Conservation (phyloP, 164 flowering plant genomes). For the Tetracentron sinense region DNA sequence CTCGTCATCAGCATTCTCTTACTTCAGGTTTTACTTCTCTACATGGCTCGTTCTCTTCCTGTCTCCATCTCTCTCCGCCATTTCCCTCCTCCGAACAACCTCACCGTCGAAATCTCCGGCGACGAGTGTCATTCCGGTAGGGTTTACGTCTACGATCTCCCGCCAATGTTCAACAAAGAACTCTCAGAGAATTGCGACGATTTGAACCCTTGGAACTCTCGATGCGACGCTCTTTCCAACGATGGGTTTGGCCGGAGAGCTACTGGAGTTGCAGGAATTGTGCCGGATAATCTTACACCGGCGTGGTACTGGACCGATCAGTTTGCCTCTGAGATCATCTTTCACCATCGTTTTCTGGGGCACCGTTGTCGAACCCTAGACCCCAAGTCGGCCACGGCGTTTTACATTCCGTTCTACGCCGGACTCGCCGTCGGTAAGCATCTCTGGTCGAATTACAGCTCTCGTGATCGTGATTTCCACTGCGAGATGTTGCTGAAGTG, state of each 20-base stretch:
- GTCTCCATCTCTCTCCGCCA: constrained; percentile 11
- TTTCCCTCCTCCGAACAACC: constrained; percentile 8
- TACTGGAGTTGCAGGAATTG: constrained; percentile 20
- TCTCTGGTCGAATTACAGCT: constrained; percentile 47
- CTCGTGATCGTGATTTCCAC: constrained; percentile 56
- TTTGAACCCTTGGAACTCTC: constrained; percentile 48
- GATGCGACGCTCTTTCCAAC: constrained; percentile 42
- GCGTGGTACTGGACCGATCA: constrained; percentile 59
- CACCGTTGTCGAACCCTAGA: constrained; percentile 66
- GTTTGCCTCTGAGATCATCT: constrained; percentile 47
- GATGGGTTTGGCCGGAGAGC: constrained; percentile 49
- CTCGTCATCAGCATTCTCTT: constrained; percentile 21
- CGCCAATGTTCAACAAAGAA: constrained; percentile 50
- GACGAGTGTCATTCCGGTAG: constrained; percentile 35
- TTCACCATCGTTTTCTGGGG: constrained; percentile 42
- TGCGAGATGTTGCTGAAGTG: constrained; percentile 50
- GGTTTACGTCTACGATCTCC: constrained; percentile 75
- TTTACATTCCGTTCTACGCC: constrained; percentile 86
- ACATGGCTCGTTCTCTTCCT: constrained; percentile 15
- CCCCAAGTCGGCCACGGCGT: constrained; percentile 64
- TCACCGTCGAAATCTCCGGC: not conserved
- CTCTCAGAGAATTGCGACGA: constrained; percentile 44
- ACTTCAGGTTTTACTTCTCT: constrained; percentile 25
- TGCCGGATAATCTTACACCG: constrained; percentile 31
- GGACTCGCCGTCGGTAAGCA: constrained; percentile 75